These are phyloP conservation scores for Arthrobotrys entomopaga DNA, from an alignment of 2,329 filamentous ascomycete genomes.

Conservation along the genomic window DNA sequence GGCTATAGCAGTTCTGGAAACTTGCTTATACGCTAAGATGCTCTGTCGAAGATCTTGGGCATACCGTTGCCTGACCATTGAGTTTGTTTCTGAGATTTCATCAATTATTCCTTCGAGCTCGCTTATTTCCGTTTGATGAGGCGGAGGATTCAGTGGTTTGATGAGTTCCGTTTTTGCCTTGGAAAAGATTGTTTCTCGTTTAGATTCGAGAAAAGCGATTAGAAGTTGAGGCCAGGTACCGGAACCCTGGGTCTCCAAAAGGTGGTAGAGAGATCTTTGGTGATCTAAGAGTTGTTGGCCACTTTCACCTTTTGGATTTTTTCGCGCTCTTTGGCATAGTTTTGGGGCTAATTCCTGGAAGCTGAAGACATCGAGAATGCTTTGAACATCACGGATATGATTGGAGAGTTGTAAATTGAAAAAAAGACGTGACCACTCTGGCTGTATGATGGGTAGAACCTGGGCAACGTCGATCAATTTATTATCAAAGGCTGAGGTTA, in stretches of 20 bases:
- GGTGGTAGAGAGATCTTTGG: conserved; percentile 26
- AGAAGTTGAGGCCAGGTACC: conserved; percentile 55
- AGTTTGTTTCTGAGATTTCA: conserved; percentile 31
- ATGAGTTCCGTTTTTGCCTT: neutral
- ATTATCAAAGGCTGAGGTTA: conserved; percentile 58
- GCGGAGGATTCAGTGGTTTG: neutral
- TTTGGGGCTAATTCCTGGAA: conserved; percentile 16
- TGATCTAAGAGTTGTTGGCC: neutral
- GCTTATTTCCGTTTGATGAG: conserved; percentile 14
- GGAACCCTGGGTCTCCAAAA: conserved; percentile 55
- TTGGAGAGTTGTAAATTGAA: conserved; percentile 65
- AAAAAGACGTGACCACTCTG: conserved; percentile 66
- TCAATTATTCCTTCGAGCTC: conserved; percentile 23
- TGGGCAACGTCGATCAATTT: conserved; percentile 62
- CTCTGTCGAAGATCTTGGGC: conserved; percentile 61
- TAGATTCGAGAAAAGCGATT: conserved; percentile 3
- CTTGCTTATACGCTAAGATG: conserved; percentile 59
- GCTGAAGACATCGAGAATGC: conserved; percentile 61
- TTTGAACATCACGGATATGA: conserved; percentile 65
- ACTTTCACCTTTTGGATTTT: neutral
- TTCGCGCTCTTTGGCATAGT: neutral
- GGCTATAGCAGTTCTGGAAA: neutral
- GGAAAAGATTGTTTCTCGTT: conserved; percentile 20
- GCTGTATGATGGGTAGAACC: conserved; percentile 63
- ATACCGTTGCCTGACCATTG: conserved; percentile 62